These are phyloP conservation scores for Entomophthora muscae DNA, from an alignment of 371 early-diverging fungal species.

Conservation along the genomic window DNA sequence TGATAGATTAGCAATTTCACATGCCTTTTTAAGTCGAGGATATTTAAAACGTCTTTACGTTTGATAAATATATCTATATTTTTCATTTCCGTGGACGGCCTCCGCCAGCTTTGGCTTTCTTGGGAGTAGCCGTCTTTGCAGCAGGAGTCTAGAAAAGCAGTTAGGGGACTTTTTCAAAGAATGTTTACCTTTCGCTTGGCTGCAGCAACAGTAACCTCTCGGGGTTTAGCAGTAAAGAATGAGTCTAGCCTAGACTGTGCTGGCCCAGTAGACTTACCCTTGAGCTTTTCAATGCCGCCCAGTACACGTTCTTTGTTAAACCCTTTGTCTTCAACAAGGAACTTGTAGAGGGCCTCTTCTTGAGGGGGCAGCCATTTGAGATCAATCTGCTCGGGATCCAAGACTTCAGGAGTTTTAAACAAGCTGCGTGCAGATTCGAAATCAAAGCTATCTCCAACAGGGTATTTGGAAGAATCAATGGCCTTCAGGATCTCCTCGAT, in stretches of 20 bases:
- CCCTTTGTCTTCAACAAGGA: constrained; percentile 86
- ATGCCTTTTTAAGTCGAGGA: no score
- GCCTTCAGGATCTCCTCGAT: constrained; percentile 77
- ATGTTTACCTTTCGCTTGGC: background rate
- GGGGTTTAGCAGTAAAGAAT: constrained; percentile 43
- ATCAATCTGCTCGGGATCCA: constrained; percentile 43
- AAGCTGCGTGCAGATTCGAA: constrained; percentile 83
- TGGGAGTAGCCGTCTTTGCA: background rate
- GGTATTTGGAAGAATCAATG: constrained; percentile 52
- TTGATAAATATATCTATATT: no score
- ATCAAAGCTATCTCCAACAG: constrained; percentile 78
- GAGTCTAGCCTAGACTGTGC: constrained; percentile 82
- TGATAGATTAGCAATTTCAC: no score
- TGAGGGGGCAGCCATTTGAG: constrained; percentile 81
- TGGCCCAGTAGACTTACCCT: constrained; percentile 47
- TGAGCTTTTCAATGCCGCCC: constrained; percentile 62
- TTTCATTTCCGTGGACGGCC: background rate
- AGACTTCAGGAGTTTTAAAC: constrained; percentile 70
- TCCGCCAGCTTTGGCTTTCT: background rate
- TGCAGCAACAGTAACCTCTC: background rate
- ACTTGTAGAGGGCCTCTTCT: constrained; percentile 76
- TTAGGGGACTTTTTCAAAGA: background rate
- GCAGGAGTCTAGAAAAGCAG: background rate
- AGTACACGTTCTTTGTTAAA: constrained; percentile 93
- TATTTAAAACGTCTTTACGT: no score